A percentile compares a stretch with the other conserved stretches of the same genome.
Conservation (phyloP, 305 asterid genomes). For the Solanum hybrid region DNA sequence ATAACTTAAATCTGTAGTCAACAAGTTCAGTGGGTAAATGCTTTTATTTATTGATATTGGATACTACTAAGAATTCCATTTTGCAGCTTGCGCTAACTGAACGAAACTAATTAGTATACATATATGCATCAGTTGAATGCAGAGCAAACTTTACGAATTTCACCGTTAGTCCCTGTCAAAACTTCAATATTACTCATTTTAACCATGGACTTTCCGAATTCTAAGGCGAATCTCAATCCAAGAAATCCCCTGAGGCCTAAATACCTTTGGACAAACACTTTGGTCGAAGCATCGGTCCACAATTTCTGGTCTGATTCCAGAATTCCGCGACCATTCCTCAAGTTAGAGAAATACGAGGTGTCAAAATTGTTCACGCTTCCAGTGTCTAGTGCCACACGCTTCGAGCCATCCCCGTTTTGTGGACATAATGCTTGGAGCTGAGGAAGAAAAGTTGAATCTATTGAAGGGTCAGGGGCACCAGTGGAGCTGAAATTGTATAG, state of each 20-base stretch:
- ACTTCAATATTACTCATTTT: conserved; percentile 25
- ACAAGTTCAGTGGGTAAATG: neutral
- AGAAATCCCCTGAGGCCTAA: conserved; percentile 2
- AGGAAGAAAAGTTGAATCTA: conserved; percentile 11
- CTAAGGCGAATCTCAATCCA: conserved; percentile 8
- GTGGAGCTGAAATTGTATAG: conserved; percentile 20
- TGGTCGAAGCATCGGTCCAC: conserved; percentile 12
- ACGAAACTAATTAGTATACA: neutral
- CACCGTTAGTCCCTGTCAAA: conserved; percentile 18
- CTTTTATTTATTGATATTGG: neutral
- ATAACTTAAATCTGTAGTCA: neutral
- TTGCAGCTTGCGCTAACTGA: conserved; percentile 4
- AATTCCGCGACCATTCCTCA: conserved; percentile 19
- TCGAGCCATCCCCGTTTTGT: conserved; percentile 10
- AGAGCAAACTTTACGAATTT: conserved; percentile 21
- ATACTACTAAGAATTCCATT: neutral
- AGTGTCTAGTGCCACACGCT: conserved; percentile 15
- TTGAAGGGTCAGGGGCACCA: conserved; percentile 17
- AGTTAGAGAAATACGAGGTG: conserved; percentile 16
- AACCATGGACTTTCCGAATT: conserved; percentile 20
- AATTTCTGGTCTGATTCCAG: conserved; percentile 24
- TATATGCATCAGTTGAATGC: conserved; percentile 2
- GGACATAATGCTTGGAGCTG: conserved; percentile 22
- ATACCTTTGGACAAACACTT: conserved; percentile 4
- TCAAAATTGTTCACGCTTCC: conserved; percentile 21